phyloP scores from a whole-genome alignment of 176 grass and related monocot genomes.

The Oryza rufipogon region DNA sequence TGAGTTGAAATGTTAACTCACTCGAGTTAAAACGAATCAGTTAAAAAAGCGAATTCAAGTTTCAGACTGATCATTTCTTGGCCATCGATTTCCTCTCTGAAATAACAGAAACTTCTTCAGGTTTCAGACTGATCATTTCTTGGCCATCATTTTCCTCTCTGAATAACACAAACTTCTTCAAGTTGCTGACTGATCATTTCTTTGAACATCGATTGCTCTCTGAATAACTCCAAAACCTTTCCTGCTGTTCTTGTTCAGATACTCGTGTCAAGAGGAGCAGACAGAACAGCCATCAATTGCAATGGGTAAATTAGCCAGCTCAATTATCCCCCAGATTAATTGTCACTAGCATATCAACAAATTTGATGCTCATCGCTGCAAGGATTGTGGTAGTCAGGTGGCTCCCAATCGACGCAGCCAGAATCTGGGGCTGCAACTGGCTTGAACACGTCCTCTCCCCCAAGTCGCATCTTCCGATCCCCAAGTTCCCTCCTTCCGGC shows the following conservation, averaged over 20 bases:
- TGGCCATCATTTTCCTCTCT: too few relatives aligned
- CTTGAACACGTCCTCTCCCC: constrained; percentile 75
- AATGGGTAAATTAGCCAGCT: constrained; percentile 60
- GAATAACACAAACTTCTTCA: neutral
- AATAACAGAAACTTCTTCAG: too few relatives aligned
- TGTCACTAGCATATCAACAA: neutral
- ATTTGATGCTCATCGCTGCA: neutral
- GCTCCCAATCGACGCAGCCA: constrained; percentile 85
- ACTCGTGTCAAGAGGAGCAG: constrained; percentile 75
- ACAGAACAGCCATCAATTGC: constrained; percentile 51
- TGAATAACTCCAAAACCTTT: too few relatives aligned
- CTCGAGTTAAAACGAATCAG: too few relatives aligned
- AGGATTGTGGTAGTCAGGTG: constrained; percentile 59
- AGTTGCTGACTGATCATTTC: neutral
- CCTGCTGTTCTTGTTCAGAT: constrained; percentile 38
- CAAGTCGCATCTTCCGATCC: constrained; percentile 57
- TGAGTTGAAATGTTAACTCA: too few relatives aligned
- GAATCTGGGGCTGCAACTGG: constrained; percentile 63
- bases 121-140: neutral
- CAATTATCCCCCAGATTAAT: neutral
- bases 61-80: too few relatives aligned
- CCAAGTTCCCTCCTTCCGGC: constrained; percentile 65
- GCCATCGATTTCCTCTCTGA: too few relatives aligned
- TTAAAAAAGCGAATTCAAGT: too few relatives aligned
- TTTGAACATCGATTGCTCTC: too few relatives aligned